Percentiles rank a stretch among this genome's conserved stretches.
Evolutionary conservation across 352 stramenopile genomes (phyloP).

Genomic region (Phytophthora constricta): DNA sequence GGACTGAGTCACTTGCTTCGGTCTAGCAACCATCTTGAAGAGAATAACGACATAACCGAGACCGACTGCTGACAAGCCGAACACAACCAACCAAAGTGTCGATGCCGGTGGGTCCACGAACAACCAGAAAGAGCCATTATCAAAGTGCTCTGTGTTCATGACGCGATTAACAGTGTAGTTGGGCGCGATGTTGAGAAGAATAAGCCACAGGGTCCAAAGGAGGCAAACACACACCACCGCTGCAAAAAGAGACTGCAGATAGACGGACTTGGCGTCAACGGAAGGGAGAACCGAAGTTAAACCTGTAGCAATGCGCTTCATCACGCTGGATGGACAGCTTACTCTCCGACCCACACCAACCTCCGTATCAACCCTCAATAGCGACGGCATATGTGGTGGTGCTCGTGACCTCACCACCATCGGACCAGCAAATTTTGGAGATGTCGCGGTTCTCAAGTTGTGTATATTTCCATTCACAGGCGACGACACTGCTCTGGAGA

Average conservation of each 20-base stretch:
- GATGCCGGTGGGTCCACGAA: constrained; percentile 11
- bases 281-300: not conserved
- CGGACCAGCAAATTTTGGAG: not conserved
- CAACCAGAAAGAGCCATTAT: constrained; percentile 38
- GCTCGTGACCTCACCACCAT: not conserved
- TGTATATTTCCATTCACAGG: no score
- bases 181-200: constrained; percentile 26
- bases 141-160: constrained; percentile 32
- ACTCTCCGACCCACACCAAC: not conserved
- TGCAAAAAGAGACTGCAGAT: constrained; percentile 4
- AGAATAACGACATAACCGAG: constrained; percentile 18
- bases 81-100: constrained; percentile 8
- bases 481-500: no score
- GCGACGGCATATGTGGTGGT: not conserved
- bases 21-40: not conserved
- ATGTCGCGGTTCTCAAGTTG: no score
- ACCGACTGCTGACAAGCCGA: constrained; percentile 7
- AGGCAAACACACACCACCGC: constrained; percentile 6
- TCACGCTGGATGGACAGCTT: not conserved
- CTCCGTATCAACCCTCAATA: not conserved
- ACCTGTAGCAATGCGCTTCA: not conserved
- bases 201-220: constrained; percentile 30
- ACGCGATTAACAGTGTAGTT: constrained; percentile 29
- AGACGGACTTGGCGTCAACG: not conserved
- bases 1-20: not conserved